phyloP scores from a whole-genome alignment of 371 early-diverging fungal species.

The Apophysomyces trapeziformis region DNA sequence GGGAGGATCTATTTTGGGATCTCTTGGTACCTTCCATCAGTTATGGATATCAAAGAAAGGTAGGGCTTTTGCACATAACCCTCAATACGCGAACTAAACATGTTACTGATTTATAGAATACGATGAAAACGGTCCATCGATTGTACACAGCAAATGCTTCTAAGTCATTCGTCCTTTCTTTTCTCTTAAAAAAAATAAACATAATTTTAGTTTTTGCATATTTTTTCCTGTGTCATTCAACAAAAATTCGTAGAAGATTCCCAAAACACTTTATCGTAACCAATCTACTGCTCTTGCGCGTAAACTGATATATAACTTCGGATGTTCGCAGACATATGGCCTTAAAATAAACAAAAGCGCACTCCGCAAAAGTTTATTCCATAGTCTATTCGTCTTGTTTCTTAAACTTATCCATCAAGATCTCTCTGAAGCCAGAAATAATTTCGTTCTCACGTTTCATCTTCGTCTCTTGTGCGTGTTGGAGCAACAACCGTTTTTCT shows the following conservation, averaged over 20 bases:
- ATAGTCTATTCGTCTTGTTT: slow-evolving; percentile 22
- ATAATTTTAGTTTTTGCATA: no score
- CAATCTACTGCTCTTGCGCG: not conserved
- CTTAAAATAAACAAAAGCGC: no score
- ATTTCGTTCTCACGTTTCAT: slow-evolving; percentile 88
- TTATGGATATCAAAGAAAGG: slow-evolving; percentile 90
- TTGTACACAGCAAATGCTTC: slow-evolving; percentile 85
- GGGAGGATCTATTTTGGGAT: slow-evolving; percentile 95
- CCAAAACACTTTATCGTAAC: not conserved
- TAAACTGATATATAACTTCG: no score
- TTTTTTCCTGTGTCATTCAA: no score
- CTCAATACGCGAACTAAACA: no score
- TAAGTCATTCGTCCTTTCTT: not conserved
- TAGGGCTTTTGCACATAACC: not conserved
- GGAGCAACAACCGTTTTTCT: slow-evolving; percentile 81
- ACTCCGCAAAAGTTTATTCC: no score
- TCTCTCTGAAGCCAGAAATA: slow-evolving; percentile 82
- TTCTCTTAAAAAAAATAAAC: slow-evolving; percentile 3
- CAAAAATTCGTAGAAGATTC: not conserved
- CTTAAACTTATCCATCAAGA: slow-evolving; percentile 54
- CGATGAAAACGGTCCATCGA: slow-evolving; percentile 83
- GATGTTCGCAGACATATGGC: no score
- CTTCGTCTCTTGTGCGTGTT: slow-evolving; percentile 84
- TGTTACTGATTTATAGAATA: slow-evolving; percentile 64
- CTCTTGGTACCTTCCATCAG: slow-evolving; percentile 95